Evolutionary conservation across 805 yeast species (phyloP).

Genomic region (Ogataea nonfermentans): DNA sequence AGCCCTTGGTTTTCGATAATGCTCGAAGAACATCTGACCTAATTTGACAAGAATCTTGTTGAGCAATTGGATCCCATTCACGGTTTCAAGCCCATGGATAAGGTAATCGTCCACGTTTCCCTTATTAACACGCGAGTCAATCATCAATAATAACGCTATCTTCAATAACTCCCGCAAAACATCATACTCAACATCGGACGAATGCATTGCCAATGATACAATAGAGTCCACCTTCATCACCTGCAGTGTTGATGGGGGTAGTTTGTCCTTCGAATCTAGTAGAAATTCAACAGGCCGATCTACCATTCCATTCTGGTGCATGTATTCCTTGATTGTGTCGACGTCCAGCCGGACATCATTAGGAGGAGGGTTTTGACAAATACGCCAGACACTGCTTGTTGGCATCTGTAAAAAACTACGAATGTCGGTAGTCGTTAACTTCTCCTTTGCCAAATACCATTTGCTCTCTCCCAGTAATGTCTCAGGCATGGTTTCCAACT

Average conservation of each 20-base stretch:
- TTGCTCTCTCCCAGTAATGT: background rate
- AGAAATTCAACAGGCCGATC: background rate
- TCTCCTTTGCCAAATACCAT: constrained; percentile 2
- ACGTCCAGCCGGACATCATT: constrained; percentile 2
- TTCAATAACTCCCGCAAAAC: constrained; percentile 3
- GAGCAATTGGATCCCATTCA: constrained; percentile 14
- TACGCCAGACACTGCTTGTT: constrained; percentile 1
- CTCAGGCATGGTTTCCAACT: constrained; percentile 1
- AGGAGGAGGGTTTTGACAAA: background rate
- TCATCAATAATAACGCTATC: constrained; percentile 8
- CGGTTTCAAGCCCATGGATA: constrained; percentile 1
- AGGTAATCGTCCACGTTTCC: constrained; percentile 13
- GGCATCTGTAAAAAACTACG: background rate
- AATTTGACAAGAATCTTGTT: constrained; percentile 14
- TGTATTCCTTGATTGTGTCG: constrained; percentile 1
- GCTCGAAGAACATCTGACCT: constrained; percentile 10
- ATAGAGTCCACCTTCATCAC: constrained; percentile 14
- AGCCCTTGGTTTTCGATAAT: background rate
- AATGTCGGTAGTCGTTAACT: background rate
- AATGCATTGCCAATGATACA: constrained; percentile 4
- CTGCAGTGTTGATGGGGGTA: constrained; percentile 14
- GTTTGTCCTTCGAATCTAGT: constrained; percentile 12
- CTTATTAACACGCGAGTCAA: constrained; percentile 17
- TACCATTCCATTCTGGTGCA: constrained; percentile 1
- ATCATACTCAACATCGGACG: background rate